A percentile compares a stretch with the other conserved stretches of the same genome.
Conservation (phyloP, 495 filamentous ascomycete species). For the Astrothelium subdiscretum region DNA sequence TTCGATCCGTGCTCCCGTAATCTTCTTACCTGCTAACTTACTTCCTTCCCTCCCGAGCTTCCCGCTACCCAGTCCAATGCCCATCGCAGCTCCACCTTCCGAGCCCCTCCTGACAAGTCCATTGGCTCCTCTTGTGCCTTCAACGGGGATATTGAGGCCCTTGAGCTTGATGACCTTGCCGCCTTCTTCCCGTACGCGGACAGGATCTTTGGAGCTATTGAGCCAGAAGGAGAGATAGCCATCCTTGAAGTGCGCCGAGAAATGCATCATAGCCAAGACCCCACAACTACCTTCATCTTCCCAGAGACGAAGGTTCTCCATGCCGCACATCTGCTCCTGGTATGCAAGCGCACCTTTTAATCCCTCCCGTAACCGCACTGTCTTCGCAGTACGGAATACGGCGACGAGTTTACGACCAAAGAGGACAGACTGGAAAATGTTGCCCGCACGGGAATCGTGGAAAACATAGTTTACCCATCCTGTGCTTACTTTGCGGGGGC, state of each 20-base stretch:
- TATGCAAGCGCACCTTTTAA: constrained; percentile 24
- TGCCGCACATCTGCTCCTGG: constrained; percentile 31
- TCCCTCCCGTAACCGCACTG: constrained; percentile 27
- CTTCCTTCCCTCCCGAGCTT: background rate
- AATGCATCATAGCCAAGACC: constrained; percentile 29
- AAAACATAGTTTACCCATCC: constrained; percentile 33
- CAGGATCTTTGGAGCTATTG: constrained; percentile 18
- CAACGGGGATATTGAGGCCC: constrained; percentile 24
- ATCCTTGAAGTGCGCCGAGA: constrained; percentile 24
- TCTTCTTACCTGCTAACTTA: constrained; percentile 7
- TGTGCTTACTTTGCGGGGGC: constrained; percentile 17
- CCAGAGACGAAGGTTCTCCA: constrained; percentile 32
- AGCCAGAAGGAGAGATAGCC: constrained; percentile 30
- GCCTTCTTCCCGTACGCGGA: constrained; percentile 25
- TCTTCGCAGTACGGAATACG: constrained; percentile 26
- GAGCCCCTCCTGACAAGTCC: background rate
- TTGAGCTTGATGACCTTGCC: constrained; percentile 23
- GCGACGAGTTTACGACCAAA: constrained; percentile 28
- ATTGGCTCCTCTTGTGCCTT: constrained; percentile 5
- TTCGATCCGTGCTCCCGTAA: constrained; percentile 23
- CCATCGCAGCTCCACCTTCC: background rate
- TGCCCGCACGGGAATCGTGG: constrained; percentile 15
- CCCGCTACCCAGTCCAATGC: background rate
- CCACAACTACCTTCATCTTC: constrained; percentile 23
- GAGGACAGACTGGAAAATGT: constrained; percentile 27